Evolutionary conservation across 2,329 filamentous ascomycete species (phyloP).

Genomic region (Penicillium crustosum): DNA sequence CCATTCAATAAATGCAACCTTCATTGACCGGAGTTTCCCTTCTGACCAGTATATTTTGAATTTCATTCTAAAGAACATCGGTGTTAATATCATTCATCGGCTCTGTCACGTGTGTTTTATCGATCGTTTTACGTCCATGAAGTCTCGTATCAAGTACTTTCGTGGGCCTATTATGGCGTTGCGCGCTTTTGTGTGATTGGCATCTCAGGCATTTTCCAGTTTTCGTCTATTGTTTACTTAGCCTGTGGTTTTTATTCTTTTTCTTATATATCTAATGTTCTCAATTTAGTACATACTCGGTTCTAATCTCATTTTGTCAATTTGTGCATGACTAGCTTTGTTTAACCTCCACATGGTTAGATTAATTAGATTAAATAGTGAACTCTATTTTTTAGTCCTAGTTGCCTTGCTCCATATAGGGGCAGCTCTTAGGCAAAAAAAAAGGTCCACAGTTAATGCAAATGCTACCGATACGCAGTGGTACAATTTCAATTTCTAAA

Average conservation of each 20-base stretch:
- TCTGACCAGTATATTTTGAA: neutral
- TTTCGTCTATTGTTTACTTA: constrained; percentile 8
- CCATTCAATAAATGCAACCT: neutral
- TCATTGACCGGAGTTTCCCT: neutral
- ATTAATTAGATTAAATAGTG: too few relatives aligned
- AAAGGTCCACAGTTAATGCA: too few relatives aligned
- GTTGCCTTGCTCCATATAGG: too few relatives aligned
- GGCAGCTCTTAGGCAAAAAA: too few relatives aligned
- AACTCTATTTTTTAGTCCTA: too few relatives aligned
- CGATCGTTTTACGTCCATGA: neutral
- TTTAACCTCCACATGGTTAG: neutral
- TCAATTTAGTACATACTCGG: constrained; percentile 11
- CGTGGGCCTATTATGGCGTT: constrained; percentile 6
- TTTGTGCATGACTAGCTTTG: neutral
- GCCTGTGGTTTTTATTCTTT: constrained; percentile 2
- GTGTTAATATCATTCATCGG: neutral
- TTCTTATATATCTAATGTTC: constrained; percentile 6
- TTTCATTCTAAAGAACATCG: neutral
- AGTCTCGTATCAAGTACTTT: constrained; percentile 1
- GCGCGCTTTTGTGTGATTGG: constrained; percentile 1
- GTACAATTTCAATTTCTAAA: too few relatives aligned
- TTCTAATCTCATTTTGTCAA: constrained; percentile 3
- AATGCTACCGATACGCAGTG: too few relatives aligned
- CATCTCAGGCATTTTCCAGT: constrained; percentile 6
- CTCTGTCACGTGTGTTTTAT: neutral